phyloP scores from a whole-genome alignment of 2,329 filamentous ascomycete genomes.

The Zopfia rhizophila region DNA sequence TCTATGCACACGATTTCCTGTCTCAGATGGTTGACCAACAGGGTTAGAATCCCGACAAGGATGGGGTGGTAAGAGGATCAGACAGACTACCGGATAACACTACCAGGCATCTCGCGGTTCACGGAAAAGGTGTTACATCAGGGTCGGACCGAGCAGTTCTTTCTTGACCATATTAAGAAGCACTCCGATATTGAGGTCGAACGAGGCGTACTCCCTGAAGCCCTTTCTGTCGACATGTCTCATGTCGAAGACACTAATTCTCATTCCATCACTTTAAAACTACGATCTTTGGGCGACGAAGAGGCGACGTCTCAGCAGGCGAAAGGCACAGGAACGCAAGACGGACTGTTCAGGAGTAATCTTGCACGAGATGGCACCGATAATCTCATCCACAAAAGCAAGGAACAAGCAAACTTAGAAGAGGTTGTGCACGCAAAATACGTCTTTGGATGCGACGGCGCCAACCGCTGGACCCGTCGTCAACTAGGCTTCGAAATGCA shows the following conservation, averaged over 20 bases:
- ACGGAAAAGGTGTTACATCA: slow-evolving; percentile 76
- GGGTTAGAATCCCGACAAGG: slow-evolving; percentile 66
- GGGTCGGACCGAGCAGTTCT: slow-evolving; percentile 74
- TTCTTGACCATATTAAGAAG: slow-evolving; percentile 69
- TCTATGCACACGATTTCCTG: slow-evolving; percentile 47
- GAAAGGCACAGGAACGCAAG: slow-evolving; percentile 45
- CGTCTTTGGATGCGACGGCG: slow-evolving; percentile 74
- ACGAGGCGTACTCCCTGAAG: slow-evolving; percentile 67
- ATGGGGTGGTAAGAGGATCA: slow-evolving; percentile 67
- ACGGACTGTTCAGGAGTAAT: slow-evolving; percentile 71
- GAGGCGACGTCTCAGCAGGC: slow-evolving; percentile 64
- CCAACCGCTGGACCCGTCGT: slow-evolving; percentile 72
- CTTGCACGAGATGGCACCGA: slow-evolving; percentile 67
- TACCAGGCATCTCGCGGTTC: slow-evolving; percentile 68
- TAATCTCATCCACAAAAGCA: slow-evolving; percentile 59
- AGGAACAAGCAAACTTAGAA: slow-evolving; percentile 44
- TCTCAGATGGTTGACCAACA: slow-evolving; percentile 19
- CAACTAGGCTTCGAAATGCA: slow-evolving; percentile 67
- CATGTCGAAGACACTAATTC: slow-evolving; percentile 57
- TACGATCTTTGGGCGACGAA: slow-evolving; percentile 68
- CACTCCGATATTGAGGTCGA: slow-evolving; percentile 65
- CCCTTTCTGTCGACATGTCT: slow-evolving; percentile 64
- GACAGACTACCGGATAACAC: slow-evolving; percentile 72
- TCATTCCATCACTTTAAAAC: slow-evolving; percentile 69
- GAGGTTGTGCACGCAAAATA: slow-evolving; percentile 68